These are phyloP conservation scores for Phoma sp. DNA, from an alignment of 2,329 filamentous ascomycete genomes.

Conservation along the genomic window DNA sequence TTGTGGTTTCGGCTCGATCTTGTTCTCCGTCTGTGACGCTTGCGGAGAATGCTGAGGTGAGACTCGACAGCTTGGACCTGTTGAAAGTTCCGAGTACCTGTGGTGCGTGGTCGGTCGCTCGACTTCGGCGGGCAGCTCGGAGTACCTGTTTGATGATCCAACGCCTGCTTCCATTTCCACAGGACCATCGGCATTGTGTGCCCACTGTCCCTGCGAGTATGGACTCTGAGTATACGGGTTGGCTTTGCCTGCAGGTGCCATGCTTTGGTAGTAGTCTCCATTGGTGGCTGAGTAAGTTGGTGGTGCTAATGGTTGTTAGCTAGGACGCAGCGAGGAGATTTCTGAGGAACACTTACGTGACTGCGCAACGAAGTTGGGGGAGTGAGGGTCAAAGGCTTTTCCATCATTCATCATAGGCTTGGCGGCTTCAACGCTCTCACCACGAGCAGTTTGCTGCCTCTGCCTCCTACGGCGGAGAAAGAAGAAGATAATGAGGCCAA, in stretches of 20 bases:
- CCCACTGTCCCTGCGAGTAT: constrained; percentile 24
- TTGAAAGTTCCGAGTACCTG: constrained; percentile 31
- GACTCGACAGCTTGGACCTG: constrained; percentile 25
- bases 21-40: constrained; percentile 21
- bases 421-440: constrained; percentile 1
- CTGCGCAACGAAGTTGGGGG: constrained; percentile 22
- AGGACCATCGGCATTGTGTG: constrained; percentile 19
- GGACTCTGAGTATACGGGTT: constrained; percentile 14
- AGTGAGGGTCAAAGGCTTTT: constrained; percentile 15
- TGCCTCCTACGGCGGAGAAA: constrained; percentile 29
- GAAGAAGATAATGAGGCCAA: constrained; percentile 33
- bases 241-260: constrained; percentile 16
- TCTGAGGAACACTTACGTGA: constrained; percentile 25
- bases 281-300: constrained; percentile 33
- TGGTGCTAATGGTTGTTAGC: constrained; percentile 24
- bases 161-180: constrained; percentile 28
- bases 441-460: not conserved
- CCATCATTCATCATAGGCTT: constrained; percentile 23
- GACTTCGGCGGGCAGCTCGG: constrained; percentile 31
- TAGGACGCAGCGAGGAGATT: not conserved
- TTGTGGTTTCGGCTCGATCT: constrained; percentile 18
- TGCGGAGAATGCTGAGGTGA: constrained; percentile 27
- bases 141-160: constrained; percentile 21
- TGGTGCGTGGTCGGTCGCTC: constrained; percentile 14
- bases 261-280: constrained; percentile 22